Percentiles rank a stretch among this genome's conserved stretches.
Evolutionary conservation across 2,329 filamentous ascomycete genomes (phyloP).

Genomic region (Pyricularia pennisetigena): DNA sequence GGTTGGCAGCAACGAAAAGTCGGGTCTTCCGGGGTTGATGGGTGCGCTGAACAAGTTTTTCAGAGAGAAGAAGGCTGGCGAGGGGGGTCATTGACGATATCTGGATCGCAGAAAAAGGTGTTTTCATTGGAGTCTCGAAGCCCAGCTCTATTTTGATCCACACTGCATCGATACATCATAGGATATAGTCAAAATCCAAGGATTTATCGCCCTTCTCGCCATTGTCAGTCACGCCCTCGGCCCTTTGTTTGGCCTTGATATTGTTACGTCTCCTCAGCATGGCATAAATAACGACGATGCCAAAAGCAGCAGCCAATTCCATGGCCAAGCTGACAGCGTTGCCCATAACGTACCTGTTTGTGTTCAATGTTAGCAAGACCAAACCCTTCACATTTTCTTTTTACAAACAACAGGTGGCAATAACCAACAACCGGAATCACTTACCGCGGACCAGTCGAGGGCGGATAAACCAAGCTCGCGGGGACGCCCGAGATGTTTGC

Average conservation of each 20-base stretch:
- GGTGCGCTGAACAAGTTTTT: slow-evolving; percentile 48
- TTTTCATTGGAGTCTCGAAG: not conserved
- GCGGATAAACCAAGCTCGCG: slow-evolving; percentile 3
- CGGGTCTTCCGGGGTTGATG: slow-evolving; percentile 46
- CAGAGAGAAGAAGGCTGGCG: slow-evolving; percentile 31
- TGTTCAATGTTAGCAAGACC: too few species aligned
- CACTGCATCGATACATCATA: not conserved
- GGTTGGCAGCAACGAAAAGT: slow-evolving; percentile 31
- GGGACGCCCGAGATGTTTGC: slow-evolving; percentile 5
- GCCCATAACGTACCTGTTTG: slow-evolving; percentile 1
- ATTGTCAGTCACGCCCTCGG: not conserved
- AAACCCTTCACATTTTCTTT: too few species aligned
- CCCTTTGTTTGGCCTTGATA: slow-evolving; percentile 1
- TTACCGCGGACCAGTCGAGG: not conserved
- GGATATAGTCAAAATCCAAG: slow-evolving; percentile 5
- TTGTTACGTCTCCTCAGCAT: slow-evolving; percentile 3
- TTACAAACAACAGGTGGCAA: too few species aligned
- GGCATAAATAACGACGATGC: slow-evolving; percentile 1
- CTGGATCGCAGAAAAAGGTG: not conserved
- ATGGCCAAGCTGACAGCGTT: slow-evolving; percentile 3
- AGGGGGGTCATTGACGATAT: not conserved
- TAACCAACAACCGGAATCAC: not conserved
- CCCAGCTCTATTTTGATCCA: not conserved
- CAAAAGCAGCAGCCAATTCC: slow-evolving; percentile 1
- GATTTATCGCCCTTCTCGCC: slow-evolving; percentile 3